Evolutionary conservation across 2,329 filamentous ascomycete genomes (phyloP).

Genomic region (Ophiobolus disseminans): DNA sequence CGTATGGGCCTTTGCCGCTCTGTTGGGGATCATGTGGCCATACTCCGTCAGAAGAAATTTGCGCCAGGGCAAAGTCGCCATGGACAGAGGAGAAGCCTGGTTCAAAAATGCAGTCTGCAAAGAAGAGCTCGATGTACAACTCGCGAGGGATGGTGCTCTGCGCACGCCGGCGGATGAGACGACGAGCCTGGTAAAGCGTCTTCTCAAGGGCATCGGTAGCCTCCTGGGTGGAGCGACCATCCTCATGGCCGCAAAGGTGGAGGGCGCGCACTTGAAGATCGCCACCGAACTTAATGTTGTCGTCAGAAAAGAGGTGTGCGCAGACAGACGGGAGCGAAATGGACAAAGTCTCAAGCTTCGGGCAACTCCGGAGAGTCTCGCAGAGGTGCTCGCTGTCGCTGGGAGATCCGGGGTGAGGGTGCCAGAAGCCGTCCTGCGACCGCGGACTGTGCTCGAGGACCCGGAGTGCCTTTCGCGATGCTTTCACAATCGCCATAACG

Average conservation of each 20-base stretch:
- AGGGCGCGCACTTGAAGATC: conserved; percentile 59
- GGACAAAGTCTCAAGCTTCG: conserved; percentile 56
- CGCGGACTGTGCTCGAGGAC: conserved; percentile 63
- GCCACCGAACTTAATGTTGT: conserved; percentile 54
- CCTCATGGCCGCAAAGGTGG: conserved; percentile 54
- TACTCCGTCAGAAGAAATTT: conserved; percentile 48
- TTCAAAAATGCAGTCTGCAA: conserved; percentile 60
- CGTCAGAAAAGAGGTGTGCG: conserved; percentile 54
- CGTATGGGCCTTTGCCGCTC: conserved; percentile 58
- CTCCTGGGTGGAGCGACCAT: conserved; percentile 45
- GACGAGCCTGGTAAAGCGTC: conserved; percentile 52
- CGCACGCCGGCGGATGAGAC: conserved; percentile 49
- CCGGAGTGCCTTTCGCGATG: conserved; percentile 56
- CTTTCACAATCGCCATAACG: conserved; percentile 60
- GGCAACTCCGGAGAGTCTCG: conserved; percentile 55
- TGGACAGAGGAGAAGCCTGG: conserved; percentile 55
- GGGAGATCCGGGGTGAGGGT: conserved; percentile 57
- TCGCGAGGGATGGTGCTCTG: conserved; percentile 47
- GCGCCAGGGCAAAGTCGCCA: conserved; percentile 56
- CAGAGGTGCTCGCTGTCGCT: conserved; percentile 57
- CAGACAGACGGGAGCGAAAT: conserved; percentile 59
- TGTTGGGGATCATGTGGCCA: conserved; percentile 51
- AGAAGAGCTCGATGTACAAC: conserved; percentile 59
- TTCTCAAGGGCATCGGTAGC: conserved; percentile 48
- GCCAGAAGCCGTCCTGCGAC: conserved; percentile 60